Evolutionary conservation across 1,284 basidiomycete species (phyloP), one percentile per base, ranked within the genome.

Genomic region (Trichosporon sp.): DNA sequence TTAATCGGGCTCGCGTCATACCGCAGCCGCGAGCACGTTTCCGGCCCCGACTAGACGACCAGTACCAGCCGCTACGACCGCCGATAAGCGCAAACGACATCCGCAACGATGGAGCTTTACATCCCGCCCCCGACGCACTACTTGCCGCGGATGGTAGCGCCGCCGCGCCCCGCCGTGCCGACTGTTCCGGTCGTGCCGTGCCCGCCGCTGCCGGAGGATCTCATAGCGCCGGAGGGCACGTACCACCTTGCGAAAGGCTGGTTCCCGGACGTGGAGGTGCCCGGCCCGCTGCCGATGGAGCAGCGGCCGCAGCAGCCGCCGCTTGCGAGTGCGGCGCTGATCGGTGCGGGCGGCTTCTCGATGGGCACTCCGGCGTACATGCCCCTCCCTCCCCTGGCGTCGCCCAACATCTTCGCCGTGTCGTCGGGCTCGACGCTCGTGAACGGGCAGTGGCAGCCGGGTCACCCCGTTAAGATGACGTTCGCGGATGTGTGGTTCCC

Each of bases 401-500:
- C 53, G 2, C 69, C 71, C 38, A 72, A 72, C 65, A 65, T 72
- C 67, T 72, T 68, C 23, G 71, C 71, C 12, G 77, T 80, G 69
- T 72, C 71, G 9, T 76, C 75, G 34, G 77, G 76, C n/a, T 70
- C 73, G 15, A 74, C 75, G 1, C 70, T 80, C 18, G 79, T 82
- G n/a, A 81, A 81, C 66, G 80, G 79, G 12, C 76, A 77, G 68
- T 69, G 74, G 44, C 78, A 81, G 68, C 80, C 80, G 21, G 73
- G 70, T 0, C 72, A 75, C 35, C 75, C 79, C 0, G 70, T 74
- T 21, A 73, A 71, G 32, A 76, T 82, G 74, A 72, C 71, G 31
- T 82, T 76, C 66, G 76, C 78, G 23, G 77, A 74, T 31, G 77
- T 82, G 9, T 80, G 74, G 73, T 82, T 78, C 70, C 78, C 80